Base-by-base conservation (phyloP, 1,284 basidiomycete genomes). In the Leccinum angustisporum region DNA sequence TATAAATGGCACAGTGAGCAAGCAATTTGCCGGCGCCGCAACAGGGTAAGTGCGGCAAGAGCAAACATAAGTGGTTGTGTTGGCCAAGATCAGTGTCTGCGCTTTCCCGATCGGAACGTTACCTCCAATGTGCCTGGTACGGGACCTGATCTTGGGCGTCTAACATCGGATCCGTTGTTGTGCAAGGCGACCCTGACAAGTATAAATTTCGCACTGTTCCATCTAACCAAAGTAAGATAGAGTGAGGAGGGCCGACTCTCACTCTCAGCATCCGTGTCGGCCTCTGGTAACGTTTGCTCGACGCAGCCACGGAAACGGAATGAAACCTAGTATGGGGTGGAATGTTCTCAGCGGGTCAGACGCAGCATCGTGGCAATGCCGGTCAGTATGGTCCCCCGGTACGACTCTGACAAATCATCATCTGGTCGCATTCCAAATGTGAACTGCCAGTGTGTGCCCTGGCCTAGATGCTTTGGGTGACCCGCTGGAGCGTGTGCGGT, bases 221-320 rank as follows among this genome's bases (percentile, higher is more conserved):
- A 57, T 64, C 64, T 75, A 74, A 74, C 72, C 72, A 75, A 74
- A 74, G 70, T 64, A 61, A 72, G 75, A 40, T 59, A 72, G 63
- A 62, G 66, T 67, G 59, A 50, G 38, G 59, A 57, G 60, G 27
- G 18, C 40, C 51, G 21, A 50, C 48, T 50, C 48, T 50, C 54
- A 59, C 62, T 68, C 70, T 63, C 63, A 21, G 18, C 18, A 66
- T 69, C 62, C 38, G 34, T 56, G 36, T 40, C 50, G 34, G 36
- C 31, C 43, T 55, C 43, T 61, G 51, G 60, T 38, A 52, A 59
- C 62, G 54, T 63, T 53, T 68, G 54, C 62, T 69, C 56, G 67
- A 62, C 61, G 57, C 59, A 58, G 48, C 62, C 61, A 69, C 58
- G 64, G 63, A 61, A 60, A 53, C 64, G 64, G 65, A 61, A 60